Percentiles rank a stretch among this genome's conserved stretches.
phyloP scores from a whole-genome alignment of 805 yeast genomes.

The Myxozyma nipponensis region DNA sequence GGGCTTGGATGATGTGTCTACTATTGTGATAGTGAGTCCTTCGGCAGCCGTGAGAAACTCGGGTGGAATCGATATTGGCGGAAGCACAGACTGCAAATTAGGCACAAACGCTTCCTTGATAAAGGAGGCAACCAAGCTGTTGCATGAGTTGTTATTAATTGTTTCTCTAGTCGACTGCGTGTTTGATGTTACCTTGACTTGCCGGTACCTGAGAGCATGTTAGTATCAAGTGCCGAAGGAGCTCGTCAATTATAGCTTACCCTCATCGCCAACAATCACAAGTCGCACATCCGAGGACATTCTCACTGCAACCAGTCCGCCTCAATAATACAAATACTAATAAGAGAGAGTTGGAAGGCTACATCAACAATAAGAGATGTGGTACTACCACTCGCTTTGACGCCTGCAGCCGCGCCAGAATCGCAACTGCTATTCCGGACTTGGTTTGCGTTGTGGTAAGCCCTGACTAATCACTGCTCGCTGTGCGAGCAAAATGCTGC shows the following conservation, averaged over 20 bases:
- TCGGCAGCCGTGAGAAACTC: slow-evolving; percentile 58
- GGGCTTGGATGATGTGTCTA: slow-evolving; percentile 66
- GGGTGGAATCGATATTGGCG: slow-evolving; percentile 78
- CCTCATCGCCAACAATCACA: slow-evolving; percentile 82
- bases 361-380: too few species aligned
- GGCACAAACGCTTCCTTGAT: slow-evolving; percentile 75
- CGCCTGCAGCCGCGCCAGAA: too few species aligned
- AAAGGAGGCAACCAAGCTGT: slow-evolving; percentile 67
- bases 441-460: too few species aligned
- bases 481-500: too few species aligned
- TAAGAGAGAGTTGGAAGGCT: too few species aligned
- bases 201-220: slow-evolving; percentile 26
- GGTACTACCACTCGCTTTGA: too few species aligned
- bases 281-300: slow-evolving; percentile 51
- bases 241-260: too few species aligned
- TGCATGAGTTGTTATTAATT: background rate
- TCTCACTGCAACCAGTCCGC: too few species aligned
- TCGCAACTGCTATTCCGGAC: too few species aligned
- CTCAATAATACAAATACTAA: too few species aligned
- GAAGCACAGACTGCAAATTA: slow-evolving; percentile 70
- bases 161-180: background rate
- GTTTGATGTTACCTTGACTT: slow-evolving; percentile 27
- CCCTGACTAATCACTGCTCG: too few species aligned
- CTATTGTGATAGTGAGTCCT: slow-evolving; percentile 61
- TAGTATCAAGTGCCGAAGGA: background rate